Evolutionary conservation across 83 land plant genomes (phyloP).

Genomic region (Thuja plicata): DNA sequence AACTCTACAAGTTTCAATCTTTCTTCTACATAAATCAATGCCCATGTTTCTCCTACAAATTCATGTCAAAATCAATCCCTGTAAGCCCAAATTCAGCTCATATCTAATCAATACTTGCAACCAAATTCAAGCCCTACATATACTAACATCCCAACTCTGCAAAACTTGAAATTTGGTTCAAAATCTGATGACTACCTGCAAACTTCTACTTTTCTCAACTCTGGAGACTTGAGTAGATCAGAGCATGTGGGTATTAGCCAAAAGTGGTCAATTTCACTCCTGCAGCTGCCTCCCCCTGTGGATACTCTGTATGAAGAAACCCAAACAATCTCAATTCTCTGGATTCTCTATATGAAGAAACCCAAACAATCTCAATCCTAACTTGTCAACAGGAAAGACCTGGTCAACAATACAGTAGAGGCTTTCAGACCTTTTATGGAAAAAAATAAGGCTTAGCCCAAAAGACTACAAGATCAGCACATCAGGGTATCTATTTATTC

Average conservation of each 20-base stretch:
- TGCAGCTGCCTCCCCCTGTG: background rate
- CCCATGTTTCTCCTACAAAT: background rate
- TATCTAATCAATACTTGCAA: background rate
- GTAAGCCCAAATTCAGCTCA: background rate
- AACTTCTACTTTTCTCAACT: background rate
- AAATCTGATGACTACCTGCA: background rate
- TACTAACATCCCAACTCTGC: background rate
- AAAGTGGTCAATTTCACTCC: background rate
- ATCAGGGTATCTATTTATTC: background rate
- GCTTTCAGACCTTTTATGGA: no score
- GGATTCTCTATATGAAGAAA: background rate
- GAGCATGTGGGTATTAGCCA: background rate
- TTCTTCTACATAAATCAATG: no score
- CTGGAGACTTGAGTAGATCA: background rate
- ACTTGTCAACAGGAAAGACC: background rate
- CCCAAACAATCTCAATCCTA: background rate
- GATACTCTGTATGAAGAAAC: no score
- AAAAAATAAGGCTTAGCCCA: background rate
- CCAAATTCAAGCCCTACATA: background rate
- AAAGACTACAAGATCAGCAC: background rate
- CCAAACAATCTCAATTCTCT: no score
- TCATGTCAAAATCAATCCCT: background rate
- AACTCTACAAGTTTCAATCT: no score
- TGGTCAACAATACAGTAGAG: background rate
- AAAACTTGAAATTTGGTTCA: background rate